Percentiles rank a stretch among this genome's conserved stretches.
Evolutionary conservation across 2,329 filamentous ascomycete species (phyloP).

Genomic region (Colletotrichum spaethianum): DNA sequence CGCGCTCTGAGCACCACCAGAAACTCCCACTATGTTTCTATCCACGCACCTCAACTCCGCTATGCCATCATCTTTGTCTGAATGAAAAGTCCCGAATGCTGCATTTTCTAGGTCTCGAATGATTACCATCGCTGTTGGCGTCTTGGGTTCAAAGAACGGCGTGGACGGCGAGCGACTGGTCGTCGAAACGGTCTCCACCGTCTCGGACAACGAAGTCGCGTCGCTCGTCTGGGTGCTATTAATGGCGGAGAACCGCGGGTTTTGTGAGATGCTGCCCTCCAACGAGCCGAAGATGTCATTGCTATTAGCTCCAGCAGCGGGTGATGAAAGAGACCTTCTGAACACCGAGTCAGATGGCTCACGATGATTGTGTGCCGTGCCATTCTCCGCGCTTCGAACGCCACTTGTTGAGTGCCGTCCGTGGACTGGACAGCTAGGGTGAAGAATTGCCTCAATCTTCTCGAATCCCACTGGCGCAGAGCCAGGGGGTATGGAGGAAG

Average conservation of each 20-base stretch:
- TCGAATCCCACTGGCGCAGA: constrained; percentile 37
- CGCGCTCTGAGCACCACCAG: no score
- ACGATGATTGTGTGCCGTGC: no score
- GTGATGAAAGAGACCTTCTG: neutral
- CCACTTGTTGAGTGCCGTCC: constrained; percentile 26
- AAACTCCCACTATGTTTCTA: no score
- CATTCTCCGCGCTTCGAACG: no score
- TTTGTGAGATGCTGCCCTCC: no score
- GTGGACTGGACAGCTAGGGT: constrained; percentile 42
- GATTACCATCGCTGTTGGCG: neutral
- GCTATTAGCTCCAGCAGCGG: neutral
- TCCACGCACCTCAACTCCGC: neutral
- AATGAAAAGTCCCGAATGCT: no score
- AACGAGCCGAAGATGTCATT: neutral
- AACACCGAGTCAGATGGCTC: no score
- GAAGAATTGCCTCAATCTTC: constrained; percentile 42
- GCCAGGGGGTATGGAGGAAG: neutral
- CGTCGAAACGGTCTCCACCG: neutral
- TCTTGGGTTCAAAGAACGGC: neutral
- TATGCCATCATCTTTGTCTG: no score
- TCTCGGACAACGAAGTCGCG: neutral
- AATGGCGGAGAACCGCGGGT: neutral
- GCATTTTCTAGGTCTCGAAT: constrained; percentile 20
- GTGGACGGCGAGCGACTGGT: neutral
- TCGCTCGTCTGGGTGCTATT: neutral